Evolutionary conservation across 2,329 filamentous ascomycete species (phyloP).

Genomic region (Fusarium dlaminii): DNA sequence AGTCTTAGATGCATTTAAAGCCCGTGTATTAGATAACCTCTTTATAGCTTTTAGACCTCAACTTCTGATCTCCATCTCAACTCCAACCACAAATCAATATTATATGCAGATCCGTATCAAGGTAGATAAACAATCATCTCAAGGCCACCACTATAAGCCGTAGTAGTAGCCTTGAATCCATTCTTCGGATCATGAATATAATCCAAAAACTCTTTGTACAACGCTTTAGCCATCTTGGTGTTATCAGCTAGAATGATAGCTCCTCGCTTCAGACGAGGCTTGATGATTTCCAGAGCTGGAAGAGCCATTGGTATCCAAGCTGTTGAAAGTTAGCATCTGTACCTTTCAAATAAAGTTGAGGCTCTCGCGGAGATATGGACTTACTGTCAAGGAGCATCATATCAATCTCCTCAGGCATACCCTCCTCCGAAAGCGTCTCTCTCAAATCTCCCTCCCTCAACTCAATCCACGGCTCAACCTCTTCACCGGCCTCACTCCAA

Average conservation of each 20-base stretch:
- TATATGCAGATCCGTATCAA: neutral
- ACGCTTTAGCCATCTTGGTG: constrained; percentile 48
- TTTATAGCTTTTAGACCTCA: neutral
- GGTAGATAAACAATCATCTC: constrained; percentile 43
- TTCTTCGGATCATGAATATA: constrained; percentile 57
- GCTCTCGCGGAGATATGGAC: constrained; percentile 46
- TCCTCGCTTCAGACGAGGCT: constrained; percentile 57
- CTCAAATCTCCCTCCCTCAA: constrained; percentile 66
- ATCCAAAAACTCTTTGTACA: constrained; percentile 59
- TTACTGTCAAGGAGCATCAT: constrained; percentile 70
- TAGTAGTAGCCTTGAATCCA: constrained; percentile 56
- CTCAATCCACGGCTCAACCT: constrained; percentile 63
- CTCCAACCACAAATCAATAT: constrained; percentile 30
- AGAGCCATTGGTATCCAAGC: constrained; percentile 67
- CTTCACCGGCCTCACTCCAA: constrained; percentile 62
- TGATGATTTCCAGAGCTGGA: constrained; percentile 60
- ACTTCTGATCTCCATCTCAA: neutral
- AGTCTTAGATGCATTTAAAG: too few species aligned
- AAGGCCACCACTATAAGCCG: constrained; percentile 46
- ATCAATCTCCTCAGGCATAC: constrained; percentile 59
- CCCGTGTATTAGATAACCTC: neutral
- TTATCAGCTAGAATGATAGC: constrained; percentile 63
- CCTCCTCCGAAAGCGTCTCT: constrained; percentile 58
- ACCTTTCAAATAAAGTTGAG: too few species aligned
- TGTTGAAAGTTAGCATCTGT: constrained; percentile 42